Evolutionary conservation across 2,329 filamentous ascomycete genomes (phyloP).

Genomic region (Sphaerostilbella broomeana): DNA sequence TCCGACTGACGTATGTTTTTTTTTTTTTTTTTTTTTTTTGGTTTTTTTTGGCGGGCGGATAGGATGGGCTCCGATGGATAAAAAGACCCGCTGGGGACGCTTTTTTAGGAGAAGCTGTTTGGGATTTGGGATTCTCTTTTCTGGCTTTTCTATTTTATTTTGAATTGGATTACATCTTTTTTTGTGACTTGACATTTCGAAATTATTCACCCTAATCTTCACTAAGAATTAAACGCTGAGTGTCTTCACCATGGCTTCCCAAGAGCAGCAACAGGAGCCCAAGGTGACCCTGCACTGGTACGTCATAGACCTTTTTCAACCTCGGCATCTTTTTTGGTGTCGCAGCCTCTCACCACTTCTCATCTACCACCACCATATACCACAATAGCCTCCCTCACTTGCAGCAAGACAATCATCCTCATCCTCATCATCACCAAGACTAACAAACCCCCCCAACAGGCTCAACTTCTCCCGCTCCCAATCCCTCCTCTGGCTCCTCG

Average conservation of each 20-base stretch:
- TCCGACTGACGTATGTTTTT: no score
- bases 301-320: slow-evolving; percentile 14
- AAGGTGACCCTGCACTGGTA: slow-evolving; percentile 61
- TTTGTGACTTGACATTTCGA: no score
- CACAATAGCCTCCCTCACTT: background rate
- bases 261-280: slow-evolving; percentile 32
- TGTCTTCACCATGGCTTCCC: slow-evolving; percentile 15
- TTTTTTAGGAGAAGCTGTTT: no score
- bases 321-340: background rate
- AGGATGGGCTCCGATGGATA: no score
- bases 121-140: no score
- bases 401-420: background rate
- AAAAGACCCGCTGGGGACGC: no score
- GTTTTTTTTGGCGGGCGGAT: no score
- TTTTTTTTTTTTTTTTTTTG: no score
- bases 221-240: no score
- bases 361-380: background rate
- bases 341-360: background rate
- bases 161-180: no score
- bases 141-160: no score
- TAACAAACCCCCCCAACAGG: slow-evolving; percentile 42
- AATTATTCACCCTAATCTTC: no score
- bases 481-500: slow-evolving; percentile 77
- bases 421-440: background rate
- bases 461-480: slow-evolving; percentile 77